These are phyloP conservation scores for Trichosanthes truncata DNA, from an alignment of 306 rosid species.

Conservation along the genomic window DNA sequence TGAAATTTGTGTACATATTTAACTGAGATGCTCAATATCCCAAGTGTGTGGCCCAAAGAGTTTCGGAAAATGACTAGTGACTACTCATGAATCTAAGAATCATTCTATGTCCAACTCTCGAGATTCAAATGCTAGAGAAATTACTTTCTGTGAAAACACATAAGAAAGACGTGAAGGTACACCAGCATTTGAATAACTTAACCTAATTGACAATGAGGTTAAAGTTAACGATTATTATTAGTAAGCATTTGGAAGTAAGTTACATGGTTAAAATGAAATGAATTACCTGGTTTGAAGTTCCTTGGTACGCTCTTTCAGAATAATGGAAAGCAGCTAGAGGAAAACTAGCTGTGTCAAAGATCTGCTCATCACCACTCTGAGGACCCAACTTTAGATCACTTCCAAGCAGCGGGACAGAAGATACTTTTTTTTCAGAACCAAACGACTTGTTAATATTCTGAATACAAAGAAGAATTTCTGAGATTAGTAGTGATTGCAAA, in stretches of 20 bases:
- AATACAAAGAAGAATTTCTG: conserved; percentile 19
- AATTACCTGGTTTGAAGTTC: conserved; percentile 46
- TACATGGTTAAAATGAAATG: conserved; percentile 3
- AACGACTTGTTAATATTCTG: conserved; percentile 41
- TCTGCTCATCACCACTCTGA: conserved; percentile 32
- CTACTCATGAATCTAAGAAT: not conserved
- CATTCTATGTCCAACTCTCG: not conserved
- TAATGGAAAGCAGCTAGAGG: conserved; percentile 73
- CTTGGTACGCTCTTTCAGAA: conserved; percentile 66
- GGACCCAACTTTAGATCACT: conserved; percentile 55
- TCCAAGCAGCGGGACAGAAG: conserved; percentile 29
- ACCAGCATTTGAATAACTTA: not conserved
- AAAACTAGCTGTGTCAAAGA: conserved; percentile 43
- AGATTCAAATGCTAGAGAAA: not conserved
- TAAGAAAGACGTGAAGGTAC: not conserved
- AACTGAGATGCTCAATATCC: conserved; percentile 3
- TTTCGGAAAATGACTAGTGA: not conserved
- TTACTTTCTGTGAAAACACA: not conserved
- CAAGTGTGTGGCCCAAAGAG: not conserved
- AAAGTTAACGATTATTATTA: not conserved
- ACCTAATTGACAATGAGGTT: not conserved
- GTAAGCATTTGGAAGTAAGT: not conserved
- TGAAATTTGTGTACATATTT: not conserved
- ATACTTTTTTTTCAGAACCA: conserved; percentile 26
- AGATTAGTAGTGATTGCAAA: not conserved